phyloP scores from a whole-genome alignment of 116 monocot species.

The Cymodocea nodosa region DNA sequence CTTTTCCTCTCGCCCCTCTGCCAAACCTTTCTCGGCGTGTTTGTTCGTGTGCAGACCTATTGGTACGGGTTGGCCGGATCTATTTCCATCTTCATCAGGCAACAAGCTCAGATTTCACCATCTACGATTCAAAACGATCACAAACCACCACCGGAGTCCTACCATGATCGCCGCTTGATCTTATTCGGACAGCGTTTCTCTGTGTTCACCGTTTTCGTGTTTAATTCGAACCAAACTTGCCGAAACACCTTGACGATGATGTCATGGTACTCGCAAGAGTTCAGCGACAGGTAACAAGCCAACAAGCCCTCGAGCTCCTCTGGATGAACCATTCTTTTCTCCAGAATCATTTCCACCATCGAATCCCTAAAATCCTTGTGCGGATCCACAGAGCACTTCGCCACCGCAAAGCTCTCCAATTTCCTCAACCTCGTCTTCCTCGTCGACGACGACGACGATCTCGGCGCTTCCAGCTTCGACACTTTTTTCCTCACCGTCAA shows the following conservation, averaged over 20 bases:
- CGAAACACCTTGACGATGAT: constrained; percentile 32
- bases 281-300: constrained; percentile 31
- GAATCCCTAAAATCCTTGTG: constrained; percentile 35
- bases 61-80: no score
- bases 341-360: constrained; percentile 37
- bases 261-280: constrained; percentile 33
- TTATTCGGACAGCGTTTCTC: not conserved
- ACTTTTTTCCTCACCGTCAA: not conserved
- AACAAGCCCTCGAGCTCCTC: constrained; percentile 32
- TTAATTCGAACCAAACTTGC: constrained; percentile 28
- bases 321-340: constrained; percentile 19
- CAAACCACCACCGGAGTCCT: not conserved
- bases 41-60: no score
- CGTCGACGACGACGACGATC: not conserved
- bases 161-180: not conserved
- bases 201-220: not conserved
- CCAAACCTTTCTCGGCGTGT: no score
- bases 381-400: constrained; percentile 30
- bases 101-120: no score
- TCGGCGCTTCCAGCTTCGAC: not conserved
- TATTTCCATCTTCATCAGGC: no score
- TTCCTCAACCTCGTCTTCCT: constrained; percentile 5
- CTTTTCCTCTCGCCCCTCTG: no score
- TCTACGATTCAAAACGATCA: no score
- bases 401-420: constrained; percentile 32